These are phyloP conservation scores for Pythium plurisporium DNA, from an alignment of 352 stramenopile species.

Conservation along the genomic window DNA sequence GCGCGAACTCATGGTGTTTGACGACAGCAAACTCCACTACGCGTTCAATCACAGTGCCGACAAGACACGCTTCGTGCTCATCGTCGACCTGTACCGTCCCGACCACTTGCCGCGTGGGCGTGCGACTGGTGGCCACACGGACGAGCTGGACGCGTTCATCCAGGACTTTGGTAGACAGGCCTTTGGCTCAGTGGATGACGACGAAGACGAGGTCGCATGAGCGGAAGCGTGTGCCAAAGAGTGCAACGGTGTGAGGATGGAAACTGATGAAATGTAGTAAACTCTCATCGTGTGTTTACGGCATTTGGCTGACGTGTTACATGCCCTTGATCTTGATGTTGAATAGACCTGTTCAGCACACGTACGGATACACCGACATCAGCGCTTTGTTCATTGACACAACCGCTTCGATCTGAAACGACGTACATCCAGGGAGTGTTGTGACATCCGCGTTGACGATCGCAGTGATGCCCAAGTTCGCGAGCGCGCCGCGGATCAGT, in stretches of 20 bases:
- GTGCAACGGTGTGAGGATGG: too few relatives aligned
- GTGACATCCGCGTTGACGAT: constrained; percentile 95
- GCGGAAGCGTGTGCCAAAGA: not conserved
- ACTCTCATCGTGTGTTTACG: too few relatives aligned
- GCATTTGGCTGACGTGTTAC: constrained; percentile 6
- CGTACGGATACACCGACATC: not conserved
- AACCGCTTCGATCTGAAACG: not conserved
- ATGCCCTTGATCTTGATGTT: constrained; percentile 88
- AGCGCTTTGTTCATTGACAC: constrained; percentile 1
- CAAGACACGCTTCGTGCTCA: constrained; percentile 72
- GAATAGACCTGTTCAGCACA: constrained; percentile 82
- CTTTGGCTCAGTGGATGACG: constrained; percentile 10
- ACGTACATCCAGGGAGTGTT: constrained; percentile 89
- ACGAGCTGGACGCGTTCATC: constrained; percentile 89
- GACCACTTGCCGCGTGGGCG: constrained; percentile 72
- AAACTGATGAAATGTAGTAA: too few relatives aligned
- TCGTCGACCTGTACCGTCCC: constrained; percentile 86
- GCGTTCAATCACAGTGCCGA: constrained; percentile 76
- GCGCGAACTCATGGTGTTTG: constrained; percentile 84
- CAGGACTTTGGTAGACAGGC: constrained; percentile 65
- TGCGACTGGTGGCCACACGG: constrained; percentile 78
- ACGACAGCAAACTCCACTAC: constrained; percentile 90
- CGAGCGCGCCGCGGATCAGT: constrained; percentile 92
- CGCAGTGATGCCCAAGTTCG: constrained; percentile 92
- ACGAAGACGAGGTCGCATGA: constrained; percentile 3